These are phyloP conservation scores for Clavulina sp. DNA, from an alignment of 768 basidiomycete genomes.

Conservation along the genomic window DNA sequence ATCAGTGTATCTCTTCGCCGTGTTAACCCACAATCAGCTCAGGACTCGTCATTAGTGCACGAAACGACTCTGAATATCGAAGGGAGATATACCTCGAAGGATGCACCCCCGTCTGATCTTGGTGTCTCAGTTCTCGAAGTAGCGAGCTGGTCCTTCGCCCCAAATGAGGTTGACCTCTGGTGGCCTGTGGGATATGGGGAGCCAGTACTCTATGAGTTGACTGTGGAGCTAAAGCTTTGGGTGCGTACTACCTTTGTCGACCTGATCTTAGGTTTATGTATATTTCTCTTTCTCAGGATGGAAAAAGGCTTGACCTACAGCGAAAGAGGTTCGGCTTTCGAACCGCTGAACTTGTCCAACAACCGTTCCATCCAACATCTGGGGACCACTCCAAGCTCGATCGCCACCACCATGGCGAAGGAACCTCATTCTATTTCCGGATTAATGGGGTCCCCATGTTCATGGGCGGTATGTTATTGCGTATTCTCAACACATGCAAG, in stretches of 20 bases:
- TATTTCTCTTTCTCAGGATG: background rate
- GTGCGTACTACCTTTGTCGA: slow-evolving; percentile 13
- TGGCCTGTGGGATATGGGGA: slow-evolving; percentile 26
- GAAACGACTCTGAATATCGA: too few species aligned
- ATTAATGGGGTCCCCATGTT: slow-evolving; percentile 32
- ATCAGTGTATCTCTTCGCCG: too few species aligned
- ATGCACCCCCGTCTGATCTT: too few species aligned
- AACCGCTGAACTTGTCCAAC: slow-evolving; percentile 26
- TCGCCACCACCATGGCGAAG: slow-evolving; percentile 18
- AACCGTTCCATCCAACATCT: too few species aligned
- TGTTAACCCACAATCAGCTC: too few species aligned
- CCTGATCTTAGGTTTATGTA: background rate
- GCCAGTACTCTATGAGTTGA: slow-evolving; percentile 26
- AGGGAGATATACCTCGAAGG: too few species aligned
- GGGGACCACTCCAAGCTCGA: slow-evolving; percentile 22
- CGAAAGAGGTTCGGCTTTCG: slow-evolving; percentile 27
- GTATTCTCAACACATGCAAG: too few species aligned
- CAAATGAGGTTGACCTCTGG: slow-evolving; percentile 27
- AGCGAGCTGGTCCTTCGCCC: too few species aligned
- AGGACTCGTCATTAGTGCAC: too few species aligned
- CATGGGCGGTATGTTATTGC: slow-evolving; percentile 20
- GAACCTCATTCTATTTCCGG: slow-evolving; percentile 32
- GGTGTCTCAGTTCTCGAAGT: too few species aligned
- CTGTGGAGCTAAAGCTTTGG: slow-evolving; percentile 16
- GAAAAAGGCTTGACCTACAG: slow-evolving; percentile 8